Base-by-base conservation (phyloP, 108 stramenopile genomes). In the Skeletonema costatum region DNA sequence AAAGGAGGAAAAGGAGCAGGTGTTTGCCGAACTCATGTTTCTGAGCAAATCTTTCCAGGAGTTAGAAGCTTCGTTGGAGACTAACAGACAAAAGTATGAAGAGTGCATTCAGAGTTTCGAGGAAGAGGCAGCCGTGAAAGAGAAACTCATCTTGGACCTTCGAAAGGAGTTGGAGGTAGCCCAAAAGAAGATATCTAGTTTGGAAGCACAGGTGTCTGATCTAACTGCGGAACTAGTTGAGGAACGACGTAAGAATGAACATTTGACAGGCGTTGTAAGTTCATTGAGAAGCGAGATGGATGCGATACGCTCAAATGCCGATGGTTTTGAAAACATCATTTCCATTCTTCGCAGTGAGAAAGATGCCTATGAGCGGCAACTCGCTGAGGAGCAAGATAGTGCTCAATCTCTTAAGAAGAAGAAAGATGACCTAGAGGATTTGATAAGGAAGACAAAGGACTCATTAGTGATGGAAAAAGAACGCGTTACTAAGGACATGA, bases 181-280 rank as follows among this genome's bases (percentile, higher is more conserved):
- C 29, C 50, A 66, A 4, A 66, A 51, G 5, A 70, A 65, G 68
- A 61, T 81, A 4, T 7, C 7, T 10, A 32, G 31, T 25, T 50
- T 81, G 69, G 74, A 81, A 71, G 74, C 64, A n/a, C 62, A 66
- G 39, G 38, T 82, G 29, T 70, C 44, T n/a, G 7, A 82, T 21
- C 61, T 82, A 11, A 74, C 50, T 29, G 41, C 53, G 1, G 70
- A 82, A 32, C 12, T 75, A 39, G 60, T 75, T 31, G 51, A 60
- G 64, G 59, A 82, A 53, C 74, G 70, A 38, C 32, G 39, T n/a
- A 36, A 64, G 35, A 75, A 60, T 42, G 38, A 56, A 61, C 35
- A 75, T 5, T 46, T 58, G 12, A 60, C 58, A 16, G 19, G 32
- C 5, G 56, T 35, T 4, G 63, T 80, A 32, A 44, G 41, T 3